phyloP scores from a whole-genome alignment of 495 filamentous ascomycete genomes.

The Lepraria neglecta region DNA sequence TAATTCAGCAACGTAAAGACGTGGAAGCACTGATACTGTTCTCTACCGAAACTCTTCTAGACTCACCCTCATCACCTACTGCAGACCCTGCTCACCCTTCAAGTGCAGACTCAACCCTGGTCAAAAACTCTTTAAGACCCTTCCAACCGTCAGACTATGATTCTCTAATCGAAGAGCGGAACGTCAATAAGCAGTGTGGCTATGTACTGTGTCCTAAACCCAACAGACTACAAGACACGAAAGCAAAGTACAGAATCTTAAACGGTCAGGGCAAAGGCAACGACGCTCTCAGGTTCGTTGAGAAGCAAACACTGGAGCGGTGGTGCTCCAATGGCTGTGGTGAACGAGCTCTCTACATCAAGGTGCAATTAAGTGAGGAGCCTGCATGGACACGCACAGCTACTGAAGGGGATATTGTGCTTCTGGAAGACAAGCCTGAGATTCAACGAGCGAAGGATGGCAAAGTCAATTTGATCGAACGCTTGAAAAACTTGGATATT shows the following conservation, averaged over 20 bases:
- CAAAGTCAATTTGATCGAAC: slow-evolving; percentile 25
- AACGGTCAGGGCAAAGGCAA: slow-evolving; percentile 48
- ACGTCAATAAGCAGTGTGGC: slow-evolving; percentile 70
- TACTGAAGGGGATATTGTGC: slow-evolving; percentile 41
- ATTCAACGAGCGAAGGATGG: slow-evolving; percentile 20
- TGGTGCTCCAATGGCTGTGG: slow-evolving; percentile 85
- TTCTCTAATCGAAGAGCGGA: slow-evolving; percentile 76
- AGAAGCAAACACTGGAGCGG: slow-evolving; percentile 64
- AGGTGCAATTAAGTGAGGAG: slow-evolving; percentile 73
- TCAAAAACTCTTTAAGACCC: slow-evolving; percentile 55
- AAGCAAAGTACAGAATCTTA: slow-evolving; percentile 45
- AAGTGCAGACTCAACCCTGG: slow-evolving; percentile 44
- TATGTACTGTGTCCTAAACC: slow-evolving; percentile 67
- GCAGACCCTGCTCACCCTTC: slow-evolving; percentile 55
- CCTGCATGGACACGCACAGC: slow-evolving; percentile 68
- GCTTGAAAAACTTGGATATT: slow-evolving; percentile 33
- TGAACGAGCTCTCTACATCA: slow-evolving; percentile 69
- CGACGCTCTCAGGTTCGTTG: slow-evolving; percentile 52
- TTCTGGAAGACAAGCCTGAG: slow-evolving; percentile 49
- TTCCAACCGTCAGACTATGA: slow-evolving; percentile 87
- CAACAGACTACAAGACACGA: slow-evolving; percentile 41
- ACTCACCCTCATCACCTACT: slow-evolving; percentile 46
- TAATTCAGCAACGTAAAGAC: slow-evolving; percentile 70
- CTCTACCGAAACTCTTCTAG: slow-evolving; percentile 59
- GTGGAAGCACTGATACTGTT: slow-evolving; percentile 65